These are phyloP conservation scores for Gossypium longicalyx DNA, from an alignment of 345 rosid species.

Conservation along the genomic window DNA sequence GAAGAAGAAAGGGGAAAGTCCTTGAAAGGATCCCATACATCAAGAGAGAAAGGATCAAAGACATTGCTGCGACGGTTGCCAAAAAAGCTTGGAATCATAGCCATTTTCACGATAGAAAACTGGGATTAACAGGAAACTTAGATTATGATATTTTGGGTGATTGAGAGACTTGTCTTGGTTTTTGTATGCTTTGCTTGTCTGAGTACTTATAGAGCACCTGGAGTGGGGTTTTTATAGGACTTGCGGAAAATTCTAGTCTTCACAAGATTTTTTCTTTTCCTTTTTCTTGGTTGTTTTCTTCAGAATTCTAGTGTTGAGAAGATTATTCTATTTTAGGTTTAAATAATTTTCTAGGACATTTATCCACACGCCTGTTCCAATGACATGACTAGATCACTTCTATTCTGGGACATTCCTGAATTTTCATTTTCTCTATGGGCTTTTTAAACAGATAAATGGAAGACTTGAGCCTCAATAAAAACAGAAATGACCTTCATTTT, in stretches of 20 bases:
- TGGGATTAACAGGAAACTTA: not conserved
- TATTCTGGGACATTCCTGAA: not conserved
- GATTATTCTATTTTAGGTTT: not conserved
- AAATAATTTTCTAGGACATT: not conserved
- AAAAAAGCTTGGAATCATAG: slow-evolving; percentile 1
- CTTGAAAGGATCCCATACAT: slow-evolving; percentile 10
- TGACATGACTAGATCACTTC: not conserved
- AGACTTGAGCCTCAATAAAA: not conserved
- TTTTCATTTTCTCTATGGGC: not conserved
- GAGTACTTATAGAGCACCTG: not conserved
- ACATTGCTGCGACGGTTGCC: not conserved
- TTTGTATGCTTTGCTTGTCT: not conserved
- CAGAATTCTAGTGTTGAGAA: not conserved
- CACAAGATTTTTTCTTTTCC: not conserved
- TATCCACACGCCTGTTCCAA: not conserved
- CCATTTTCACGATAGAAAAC: not conserved
- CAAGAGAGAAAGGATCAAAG: slow-evolving; percentile 6
- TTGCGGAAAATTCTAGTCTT: not conserved
- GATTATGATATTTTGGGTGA: not conserved
- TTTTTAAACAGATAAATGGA: not conserved
- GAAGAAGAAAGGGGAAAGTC: slow-evolving; percentile 2
- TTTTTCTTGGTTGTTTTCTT: not conserved
- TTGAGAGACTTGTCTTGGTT: too few species aligned
- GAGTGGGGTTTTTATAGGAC: not conserved
- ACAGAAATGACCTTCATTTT: not conserved